A percentile compares a stretch with the other conserved stretches of the same genome.
These are phyloP conservation scores for Lentinula lateritia DNA, from an alignment of 768 basidiomycete species.

Conservation along the genomic window DNA sequence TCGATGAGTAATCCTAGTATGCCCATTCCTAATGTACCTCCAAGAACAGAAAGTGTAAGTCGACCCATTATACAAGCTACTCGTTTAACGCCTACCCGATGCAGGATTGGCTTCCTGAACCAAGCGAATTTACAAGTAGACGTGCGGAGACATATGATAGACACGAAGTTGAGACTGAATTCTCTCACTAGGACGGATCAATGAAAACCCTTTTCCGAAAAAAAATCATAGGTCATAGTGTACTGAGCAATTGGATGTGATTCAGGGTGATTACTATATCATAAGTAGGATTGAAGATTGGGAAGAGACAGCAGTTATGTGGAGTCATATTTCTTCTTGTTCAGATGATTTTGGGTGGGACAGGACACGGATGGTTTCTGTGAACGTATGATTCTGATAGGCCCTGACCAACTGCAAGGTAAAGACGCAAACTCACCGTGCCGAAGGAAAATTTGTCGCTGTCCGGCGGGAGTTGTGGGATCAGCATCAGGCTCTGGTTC, in stretches of 20 bases:
- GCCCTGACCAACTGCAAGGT: background rate
- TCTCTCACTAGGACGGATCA: background rate
- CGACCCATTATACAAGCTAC: constrained; percentile 9
- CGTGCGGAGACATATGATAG: constrained; percentile 5
- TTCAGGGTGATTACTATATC: background rate
- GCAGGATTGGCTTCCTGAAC: constrained; percentile 28
- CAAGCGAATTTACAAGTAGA: constrained; percentile 13
- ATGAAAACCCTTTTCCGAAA: background rate
- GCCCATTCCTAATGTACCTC: constrained; percentile 20
- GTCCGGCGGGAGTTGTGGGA: constrained; percentile 59
- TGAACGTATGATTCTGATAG: constrained; percentile 5
- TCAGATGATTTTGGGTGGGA: constrained; percentile 19
- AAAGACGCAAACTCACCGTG: constrained; percentile 49
- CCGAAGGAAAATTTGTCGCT: constrained; percentile 77
- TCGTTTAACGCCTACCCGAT: constrained; percentile 17
- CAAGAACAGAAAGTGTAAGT: constrained; percentile 3
- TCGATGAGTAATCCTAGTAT: constrained; percentile 19
- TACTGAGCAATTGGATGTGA: background rate
- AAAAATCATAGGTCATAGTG: background rate
- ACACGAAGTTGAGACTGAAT: constrained; percentile 1
- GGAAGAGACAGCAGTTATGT: background rate
- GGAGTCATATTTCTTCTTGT: background rate
- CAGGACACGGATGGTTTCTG: constrained; percentile 54
- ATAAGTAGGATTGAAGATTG: background rate
- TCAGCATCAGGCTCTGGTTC: constrained; percentile 67